Conservation (phyloP, 345 rosid species). For the Theobroma cacao region DNA sequence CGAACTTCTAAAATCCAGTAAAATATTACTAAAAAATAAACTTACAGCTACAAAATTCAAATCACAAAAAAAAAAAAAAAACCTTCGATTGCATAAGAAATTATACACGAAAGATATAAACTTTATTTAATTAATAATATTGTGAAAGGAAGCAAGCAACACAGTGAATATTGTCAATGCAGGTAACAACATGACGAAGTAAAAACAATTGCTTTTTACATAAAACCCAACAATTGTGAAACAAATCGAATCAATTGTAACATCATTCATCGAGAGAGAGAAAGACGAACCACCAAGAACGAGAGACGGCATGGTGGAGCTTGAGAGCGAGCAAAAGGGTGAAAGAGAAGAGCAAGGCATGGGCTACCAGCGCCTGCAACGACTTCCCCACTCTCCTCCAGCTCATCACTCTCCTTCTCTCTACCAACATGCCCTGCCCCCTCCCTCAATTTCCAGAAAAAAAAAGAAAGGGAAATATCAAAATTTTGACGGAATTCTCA, state of each 20-base stretch:
- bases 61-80: background rate
- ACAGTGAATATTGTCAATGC: background rate
- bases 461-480: too few relatives aligned
- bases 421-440: slow-evolving; percentile 36
- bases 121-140: background rate
- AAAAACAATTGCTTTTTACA: background rate
- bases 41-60: background rate
- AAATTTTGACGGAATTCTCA: background rate
- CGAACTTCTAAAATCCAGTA: background rate
- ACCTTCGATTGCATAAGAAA: background rate
- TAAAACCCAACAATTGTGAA: slow-evolving; percentile 7
- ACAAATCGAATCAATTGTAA: background rate
- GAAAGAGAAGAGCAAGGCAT: slow-evolving; percentile 71
- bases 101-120: background rate
- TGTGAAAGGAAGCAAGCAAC: background rate
- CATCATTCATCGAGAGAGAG: background rate
- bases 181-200: background rate
- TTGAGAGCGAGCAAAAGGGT: slow-evolving; percentile 72
- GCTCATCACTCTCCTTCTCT: slow-evolving; percentile 56
- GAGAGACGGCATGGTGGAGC: slow-evolving; percentile 56
- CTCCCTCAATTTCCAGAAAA: background rate
- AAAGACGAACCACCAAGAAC: slow-evolving; percentile 74
- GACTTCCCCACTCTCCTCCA: slow-evolving; percentile 81
- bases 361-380: slow-evolving; percentile 61
- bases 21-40: background rate